These are phyloP conservation scores for Botrytis deweyae DNA, from an alignment of 2,329 filamentous ascomycete species.

Conservation along the genomic window DNA sequence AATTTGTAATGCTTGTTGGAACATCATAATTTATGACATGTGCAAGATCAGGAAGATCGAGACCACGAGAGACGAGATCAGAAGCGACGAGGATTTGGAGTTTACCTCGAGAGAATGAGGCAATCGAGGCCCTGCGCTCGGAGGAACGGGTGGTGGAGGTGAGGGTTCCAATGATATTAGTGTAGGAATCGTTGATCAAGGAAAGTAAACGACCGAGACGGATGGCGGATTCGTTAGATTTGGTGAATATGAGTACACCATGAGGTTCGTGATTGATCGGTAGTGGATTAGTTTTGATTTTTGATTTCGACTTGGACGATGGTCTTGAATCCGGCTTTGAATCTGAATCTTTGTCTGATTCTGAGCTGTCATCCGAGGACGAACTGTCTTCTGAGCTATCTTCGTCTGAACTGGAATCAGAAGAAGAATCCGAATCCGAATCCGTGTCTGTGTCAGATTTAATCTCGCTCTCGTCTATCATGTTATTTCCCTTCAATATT, in stretches of 20 bases:
- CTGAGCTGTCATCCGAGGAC: slow-evolving; percentile 13
- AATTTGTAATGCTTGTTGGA: slow-evolving; percentile 74
- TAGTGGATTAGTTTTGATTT: slow-evolving; percentile 14
- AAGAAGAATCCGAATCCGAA: slow-evolving; percentile 25
- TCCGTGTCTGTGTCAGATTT: slow-evolving; percentile 37
- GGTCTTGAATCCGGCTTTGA: slow-evolving; percentile 17
- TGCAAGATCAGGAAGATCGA: slow-evolving; percentile 75
- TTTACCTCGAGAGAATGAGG: slow-evolving; percentile 61
- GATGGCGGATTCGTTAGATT: slow-evolving; percentile 84
- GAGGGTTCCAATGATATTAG: slow-evolving; percentile 63
- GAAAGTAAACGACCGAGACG: slow-evolving; percentile 78
- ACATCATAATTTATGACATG: slow-evolving; percentile 95
- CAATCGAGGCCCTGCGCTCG: slow-evolving; percentile 64
- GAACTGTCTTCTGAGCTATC: slow-evolving; percentile 15
- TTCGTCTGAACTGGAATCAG: slow-evolving; percentile 22
- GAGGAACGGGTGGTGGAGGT: slow-evolving; percentile 77
- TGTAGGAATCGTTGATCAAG: slow-evolving; percentile 61
- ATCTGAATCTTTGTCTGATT: slow-evolving; percentile 7
- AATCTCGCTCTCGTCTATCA: slow-evolving; percentile 42
- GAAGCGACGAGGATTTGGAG: slow-evolving; percentile 81
- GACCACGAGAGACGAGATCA: slow-evolving; percentile 87
- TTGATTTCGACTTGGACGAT: neutral
- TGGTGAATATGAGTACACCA: slow-evolving; percentile 77
- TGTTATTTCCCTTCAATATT: slow-evolving; percentile 60
- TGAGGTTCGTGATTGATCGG: slow-evolving; percentile 29